phyloP scores from a whole-genome alignment of 257 asterid genomes.

The Ehretia macrophylla region DNA sequence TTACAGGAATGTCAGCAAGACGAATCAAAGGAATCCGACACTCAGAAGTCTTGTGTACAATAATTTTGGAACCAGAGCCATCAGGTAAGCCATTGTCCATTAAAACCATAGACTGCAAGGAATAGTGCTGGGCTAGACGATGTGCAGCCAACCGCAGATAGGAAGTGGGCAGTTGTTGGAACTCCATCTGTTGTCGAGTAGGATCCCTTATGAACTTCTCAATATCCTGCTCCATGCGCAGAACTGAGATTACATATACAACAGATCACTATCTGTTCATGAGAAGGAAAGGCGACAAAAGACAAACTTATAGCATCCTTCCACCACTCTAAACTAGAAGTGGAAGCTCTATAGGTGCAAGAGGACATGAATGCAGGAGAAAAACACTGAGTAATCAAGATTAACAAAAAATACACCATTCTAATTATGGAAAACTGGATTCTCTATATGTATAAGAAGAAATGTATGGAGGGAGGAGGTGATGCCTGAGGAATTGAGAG shows the following conservation, averaged over 20 bases:
- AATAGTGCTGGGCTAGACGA: constrained; percentile 98
- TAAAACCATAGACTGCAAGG: constrained; percentile 94
- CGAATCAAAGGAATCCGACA: constrained; percentile 69
- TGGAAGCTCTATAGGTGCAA: too few species aligned
- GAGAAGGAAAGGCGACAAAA: background rate
- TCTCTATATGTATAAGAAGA: background rate
- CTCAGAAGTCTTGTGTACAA: constrained; percentile 69
- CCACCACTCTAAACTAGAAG: background rate
- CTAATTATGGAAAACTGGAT: too few species aligned
- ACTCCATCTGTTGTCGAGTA: constrained; percentile 86
- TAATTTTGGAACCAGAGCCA: constrained; percentile 88
- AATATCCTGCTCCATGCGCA: constrained; percentile 95
- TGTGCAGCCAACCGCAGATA: constrained; percentile 98
- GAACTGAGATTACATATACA: constrained; percentile 48
- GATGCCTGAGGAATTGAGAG: too few species aligned
- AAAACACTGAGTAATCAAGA: too few species aligned
- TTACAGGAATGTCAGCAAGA: constrained; percentile 44
- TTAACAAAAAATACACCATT: too few species aligned
- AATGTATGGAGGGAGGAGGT: too few species aligned
- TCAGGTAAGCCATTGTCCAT: constrained; percentile 82
- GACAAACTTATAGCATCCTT: too few species aligned
- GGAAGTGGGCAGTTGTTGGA: constrained; percentile 93
- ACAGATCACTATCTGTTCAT: background rate
- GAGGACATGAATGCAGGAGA: too few species aligned
- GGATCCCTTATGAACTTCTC: constrained; percentile 89